These are phyloP conservation scores for Linnemannia schmuckeri DNA, from an alignment of 192 early-diverging fungal genomes.

Conservation along the genomic window DNA sequence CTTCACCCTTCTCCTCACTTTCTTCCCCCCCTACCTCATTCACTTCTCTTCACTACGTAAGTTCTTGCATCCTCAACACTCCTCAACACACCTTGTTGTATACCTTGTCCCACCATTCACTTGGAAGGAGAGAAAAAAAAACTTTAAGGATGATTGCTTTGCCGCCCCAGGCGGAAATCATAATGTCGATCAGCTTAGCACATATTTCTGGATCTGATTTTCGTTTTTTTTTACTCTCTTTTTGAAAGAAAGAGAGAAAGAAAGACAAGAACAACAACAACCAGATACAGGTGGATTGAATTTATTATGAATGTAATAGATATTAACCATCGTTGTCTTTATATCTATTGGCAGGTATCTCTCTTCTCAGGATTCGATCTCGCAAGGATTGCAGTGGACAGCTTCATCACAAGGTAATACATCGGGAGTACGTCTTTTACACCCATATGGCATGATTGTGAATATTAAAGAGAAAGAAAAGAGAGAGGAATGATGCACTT, in stretches of 20 bases:
- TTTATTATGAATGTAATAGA: background rate
- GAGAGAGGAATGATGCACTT: conserved; percentile 34
- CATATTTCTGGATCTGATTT: conserved; percentile 37
- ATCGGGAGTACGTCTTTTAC: background rate
- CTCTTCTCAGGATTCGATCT: background rate
- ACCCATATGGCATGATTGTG: background rate
- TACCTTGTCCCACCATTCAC: background rate
- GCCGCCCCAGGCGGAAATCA: conserved; percentile 34
- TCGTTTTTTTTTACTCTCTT: conserved; percentile 8
- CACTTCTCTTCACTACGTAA: background rate
- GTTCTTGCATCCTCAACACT: background rate
- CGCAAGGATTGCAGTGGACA: background rate
- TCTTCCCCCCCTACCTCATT: background rate
- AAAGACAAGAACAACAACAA: background rate
- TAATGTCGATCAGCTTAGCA: conserved; percentile 39
- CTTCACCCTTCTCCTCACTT: background rate
- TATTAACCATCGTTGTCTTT: background rate
- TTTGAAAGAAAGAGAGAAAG: background rate
- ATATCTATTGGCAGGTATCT: background rate
- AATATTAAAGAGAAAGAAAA: background rate
- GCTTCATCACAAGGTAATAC: conserved; percentile 2
- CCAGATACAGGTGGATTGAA: background rate
- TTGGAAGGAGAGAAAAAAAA: background rate
- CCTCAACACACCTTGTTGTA: background rate
- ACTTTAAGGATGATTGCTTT: conserved; percentile 30